Conservation (phyloP, 2,329 filamentous ascomycete genomes). For the Diplocarpon mali region DNA sequence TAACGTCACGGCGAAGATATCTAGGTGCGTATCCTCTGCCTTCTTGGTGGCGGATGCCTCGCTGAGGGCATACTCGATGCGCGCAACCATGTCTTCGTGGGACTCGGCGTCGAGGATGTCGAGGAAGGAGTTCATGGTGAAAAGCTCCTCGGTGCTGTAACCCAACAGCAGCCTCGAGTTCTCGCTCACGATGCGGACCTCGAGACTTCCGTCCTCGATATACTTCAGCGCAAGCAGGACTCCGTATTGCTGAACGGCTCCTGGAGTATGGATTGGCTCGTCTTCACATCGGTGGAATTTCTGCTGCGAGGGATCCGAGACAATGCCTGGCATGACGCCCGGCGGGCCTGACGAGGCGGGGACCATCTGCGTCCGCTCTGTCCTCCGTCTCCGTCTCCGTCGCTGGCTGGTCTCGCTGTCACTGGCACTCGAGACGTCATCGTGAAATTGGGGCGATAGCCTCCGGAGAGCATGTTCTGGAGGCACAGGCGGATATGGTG, state of each 20-base stretch:
- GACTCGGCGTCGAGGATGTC: constrained; percentile 13
- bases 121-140: constrained; percentile 14
- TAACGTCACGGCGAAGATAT: constrained; percentile 14
- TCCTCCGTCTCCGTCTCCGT: constrained; percentile 2
- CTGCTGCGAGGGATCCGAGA: constrained; percentile 4
- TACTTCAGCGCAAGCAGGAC: constrained; percentile 16
- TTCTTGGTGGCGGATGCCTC: not conserved
- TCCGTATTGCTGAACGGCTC: constrained; percentile 18
- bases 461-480: constrained; percentile 10
- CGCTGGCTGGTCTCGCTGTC: not conserved
- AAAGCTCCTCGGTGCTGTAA: constrained; percentile 17
- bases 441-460: constrained; percentile 2
- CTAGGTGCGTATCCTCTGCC: constrained; percentile 12
- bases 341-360: constrained; percentile 13
- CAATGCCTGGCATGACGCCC: constrained; percentile 8
- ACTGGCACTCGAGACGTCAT: not conserved
- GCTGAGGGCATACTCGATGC: constrained; percentile 12
- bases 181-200: constrained; percentile 22
- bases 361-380: constrained; percentile 5
- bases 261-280: constrained; percentile 22
- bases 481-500: constrained; percentile 14
- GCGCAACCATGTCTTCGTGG: constrained; percentile 14
- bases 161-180: constrained; percentile 16
- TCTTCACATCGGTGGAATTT: constrained; percentile 18
- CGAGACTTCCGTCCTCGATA: constrained; percentile 8